These are phyloP conservation scores for Aurantiochytrium sp. DNA, from an alignment of 108 stramenopile species.

Conservation along the genomic window DNA sequence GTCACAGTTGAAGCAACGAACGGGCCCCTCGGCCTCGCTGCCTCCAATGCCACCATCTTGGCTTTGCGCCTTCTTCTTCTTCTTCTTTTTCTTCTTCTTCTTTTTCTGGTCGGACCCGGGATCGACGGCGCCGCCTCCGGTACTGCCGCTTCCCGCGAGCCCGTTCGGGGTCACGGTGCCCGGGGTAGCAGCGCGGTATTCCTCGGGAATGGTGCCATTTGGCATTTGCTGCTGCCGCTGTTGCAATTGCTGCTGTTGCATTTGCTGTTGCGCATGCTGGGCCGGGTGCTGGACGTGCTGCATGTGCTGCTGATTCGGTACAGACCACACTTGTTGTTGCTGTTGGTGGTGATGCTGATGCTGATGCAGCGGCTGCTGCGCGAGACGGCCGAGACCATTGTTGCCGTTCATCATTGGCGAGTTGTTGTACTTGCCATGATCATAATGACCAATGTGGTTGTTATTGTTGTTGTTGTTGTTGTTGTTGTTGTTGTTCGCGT, in stretches of 20 bases:
- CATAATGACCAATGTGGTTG: background rate
- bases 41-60: background rate
- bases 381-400: too few species aligned
- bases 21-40: background rate
- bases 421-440: too few species aligned
- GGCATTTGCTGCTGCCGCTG: background rate
- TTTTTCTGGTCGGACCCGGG: background rate
- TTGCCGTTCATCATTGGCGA: too few species aligned
- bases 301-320: background rate
- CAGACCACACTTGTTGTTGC: background rate
- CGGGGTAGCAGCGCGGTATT: background rate
- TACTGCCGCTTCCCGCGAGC: background rate
- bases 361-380: background rate
- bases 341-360: background rate
- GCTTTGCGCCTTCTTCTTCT: constrained; percentile 1
- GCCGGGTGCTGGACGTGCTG: background rate
- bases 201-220: background rate
- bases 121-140: too few species aligned
- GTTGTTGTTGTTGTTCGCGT: background rate
- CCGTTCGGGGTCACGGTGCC: background rate
- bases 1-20: constrained; percentile 6
- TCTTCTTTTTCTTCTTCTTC: constrained; percentile 17
- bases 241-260: background rate
- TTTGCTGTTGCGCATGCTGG: background rate
- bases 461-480: background rate